A percentile compares a stretch with the other conserved stretches of the same genome.
Evolutionary conservation across 116 monocot species (phyloP).

Genomic region (Zostera marina): DNA sequence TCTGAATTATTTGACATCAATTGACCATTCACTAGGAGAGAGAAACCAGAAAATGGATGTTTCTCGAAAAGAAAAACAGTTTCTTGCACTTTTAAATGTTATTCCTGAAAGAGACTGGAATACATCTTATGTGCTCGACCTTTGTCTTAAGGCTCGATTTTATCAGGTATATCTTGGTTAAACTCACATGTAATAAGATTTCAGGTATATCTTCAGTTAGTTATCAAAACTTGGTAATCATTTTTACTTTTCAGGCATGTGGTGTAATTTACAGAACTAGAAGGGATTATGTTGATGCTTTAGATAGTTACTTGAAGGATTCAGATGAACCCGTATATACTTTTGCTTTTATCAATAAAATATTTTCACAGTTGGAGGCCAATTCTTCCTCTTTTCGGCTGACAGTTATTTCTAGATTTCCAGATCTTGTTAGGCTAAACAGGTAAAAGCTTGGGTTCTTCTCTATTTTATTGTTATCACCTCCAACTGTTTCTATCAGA

Average conservation of each 20-base stretch:
- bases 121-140: conserved; percentile 42
- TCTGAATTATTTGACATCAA: conserved; percentile 48
- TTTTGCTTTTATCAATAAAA: conserved; percentile 69
- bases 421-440: conserved; percentile 66
- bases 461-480: too few relatives aligned
- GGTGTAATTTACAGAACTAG: conserved; percentile 57
- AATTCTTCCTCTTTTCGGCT: conserved; percentile 38
- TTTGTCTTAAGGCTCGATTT: conserved; percentile 56
- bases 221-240: not conserved
- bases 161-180: conserved; percentile 39
- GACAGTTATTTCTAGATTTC: conserved; percentile 47
- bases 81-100: conserved; percentile 49
- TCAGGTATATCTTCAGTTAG: not conserved
- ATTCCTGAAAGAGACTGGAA: conserved; percentile 47
- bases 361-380: conserved; percentile 27
- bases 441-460: conserved; percentile 31
- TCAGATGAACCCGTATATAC: conserved; percentile 56
- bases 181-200: not conserved
- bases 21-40: conserved; percentile 4
- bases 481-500: too few relatives aligned
- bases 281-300: conserved; percentile 42
- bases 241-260: conserved; percentile 51
- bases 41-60: conserved; percentile 15
- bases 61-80: conserved; percentile 42
- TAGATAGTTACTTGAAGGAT: conserved; percentile 93